Evolutionary conservation across 352 stramenopile species (phyloP).

Genomic region (Pythium catenulatum): DNA sequence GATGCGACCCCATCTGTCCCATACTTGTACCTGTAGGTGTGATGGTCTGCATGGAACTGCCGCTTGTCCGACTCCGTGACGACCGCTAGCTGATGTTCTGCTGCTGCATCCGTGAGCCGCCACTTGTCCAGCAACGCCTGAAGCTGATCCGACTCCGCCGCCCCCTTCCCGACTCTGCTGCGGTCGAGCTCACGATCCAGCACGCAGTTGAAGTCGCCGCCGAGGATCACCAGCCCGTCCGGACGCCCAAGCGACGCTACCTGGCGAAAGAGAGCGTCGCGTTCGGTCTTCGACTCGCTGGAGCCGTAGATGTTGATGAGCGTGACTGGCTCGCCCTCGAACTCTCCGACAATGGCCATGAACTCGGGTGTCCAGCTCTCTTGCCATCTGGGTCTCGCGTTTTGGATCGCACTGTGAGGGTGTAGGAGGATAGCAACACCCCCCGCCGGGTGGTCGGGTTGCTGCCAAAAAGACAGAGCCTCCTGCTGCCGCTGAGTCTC

Average conservation of each 20-base stretch:
- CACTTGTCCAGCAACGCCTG: neutral
- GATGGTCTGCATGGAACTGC: neutral
- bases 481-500: neutral
- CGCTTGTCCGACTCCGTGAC: neutral
- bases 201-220: slow-evolving; percentile 9
- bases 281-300: neutral
- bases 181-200: slow-evolving; percentile 5
- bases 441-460: neutral
- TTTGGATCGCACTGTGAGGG: neutral
- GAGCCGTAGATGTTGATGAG: neutral
- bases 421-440: neutral
- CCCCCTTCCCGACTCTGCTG: neutral
- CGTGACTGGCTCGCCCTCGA: neutral
- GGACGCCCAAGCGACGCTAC: neutral
- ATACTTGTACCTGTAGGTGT: neutral
- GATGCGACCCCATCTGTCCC: no score
- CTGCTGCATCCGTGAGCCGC: neutral
- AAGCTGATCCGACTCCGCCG: neutral
- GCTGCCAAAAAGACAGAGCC: neutral
- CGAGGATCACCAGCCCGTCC: neutral
- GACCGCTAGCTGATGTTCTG: neutral
- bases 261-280: neutral
- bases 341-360: neutral
- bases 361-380: neutral
- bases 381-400: neutral